Conservation (phyloP, 495 filamentous ascomycete species). For the Articulospora tetracladia region DNA sequence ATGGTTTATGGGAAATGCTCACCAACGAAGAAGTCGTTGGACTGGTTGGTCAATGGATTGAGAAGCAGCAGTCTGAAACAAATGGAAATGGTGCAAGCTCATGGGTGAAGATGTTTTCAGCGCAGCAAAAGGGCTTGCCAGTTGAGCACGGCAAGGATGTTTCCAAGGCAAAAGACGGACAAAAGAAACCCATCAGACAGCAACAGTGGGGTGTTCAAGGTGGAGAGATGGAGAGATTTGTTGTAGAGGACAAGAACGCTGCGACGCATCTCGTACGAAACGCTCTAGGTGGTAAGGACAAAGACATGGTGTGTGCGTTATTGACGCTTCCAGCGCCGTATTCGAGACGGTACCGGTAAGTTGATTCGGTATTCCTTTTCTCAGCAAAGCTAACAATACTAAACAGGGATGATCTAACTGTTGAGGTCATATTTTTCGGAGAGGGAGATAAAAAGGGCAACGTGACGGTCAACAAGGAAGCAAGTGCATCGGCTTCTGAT, state of each 20-base stretch:
- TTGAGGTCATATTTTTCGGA: conserved; percentile 98
- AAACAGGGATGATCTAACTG: conserved; percentile 84
- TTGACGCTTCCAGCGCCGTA: conserved; percentile 89
- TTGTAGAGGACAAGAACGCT: conserved; percentile 93
- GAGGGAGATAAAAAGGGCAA: conserved; percentile 69
- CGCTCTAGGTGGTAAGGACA: conserved; percentile 89
- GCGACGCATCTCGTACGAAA: conserved; percentile 96
- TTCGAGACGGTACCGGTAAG: conserved; percentile 81
- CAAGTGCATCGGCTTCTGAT: conserved; percentile 55
- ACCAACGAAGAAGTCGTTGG: conserved; percentile 98
- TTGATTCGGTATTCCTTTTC: background rate
- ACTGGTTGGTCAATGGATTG: conserved; percentile 94
- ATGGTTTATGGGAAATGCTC: conserved; percentile 98
- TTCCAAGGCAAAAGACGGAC: conserved; percentile 37
- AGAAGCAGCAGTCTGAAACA: conserved; percentile 55
- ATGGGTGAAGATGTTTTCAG: conserved; percentile 56
- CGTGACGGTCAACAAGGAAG: conserved; percentile 80
- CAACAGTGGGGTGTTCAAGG: conserved; percentile 77
- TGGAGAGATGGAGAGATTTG: conserved; percentile 70
- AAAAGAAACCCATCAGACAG: conserved; percentile 76
- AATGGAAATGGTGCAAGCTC: conserved; percentile 38
- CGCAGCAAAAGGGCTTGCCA: conserved; percentile 45
- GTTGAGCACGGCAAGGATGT: conserved; percentile 43
- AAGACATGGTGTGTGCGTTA: conserved; percentile 90
- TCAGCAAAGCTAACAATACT: background rate